Evolutionary conservation across 129 eudicot species (phyloP).

Genomic region (Escallonia rubra): DNA sequence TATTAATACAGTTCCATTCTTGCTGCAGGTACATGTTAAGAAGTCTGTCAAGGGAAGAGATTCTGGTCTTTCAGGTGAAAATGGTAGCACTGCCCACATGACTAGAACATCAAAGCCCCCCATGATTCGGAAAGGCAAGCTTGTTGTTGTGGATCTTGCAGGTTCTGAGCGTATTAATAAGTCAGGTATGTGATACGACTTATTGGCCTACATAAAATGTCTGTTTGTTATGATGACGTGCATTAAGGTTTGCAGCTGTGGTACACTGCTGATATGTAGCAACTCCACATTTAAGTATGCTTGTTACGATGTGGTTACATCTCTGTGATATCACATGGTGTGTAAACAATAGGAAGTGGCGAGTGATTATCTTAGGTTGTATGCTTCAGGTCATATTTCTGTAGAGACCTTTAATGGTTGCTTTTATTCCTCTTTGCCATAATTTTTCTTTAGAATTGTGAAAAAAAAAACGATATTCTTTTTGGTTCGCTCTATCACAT

Average conservation of each 20-base stretch:
- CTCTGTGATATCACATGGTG: background rate
- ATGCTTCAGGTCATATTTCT: background rate
- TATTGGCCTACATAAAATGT: background rate
- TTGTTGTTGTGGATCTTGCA: slow-evolving; percentile 92
- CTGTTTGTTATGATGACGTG: background rate
- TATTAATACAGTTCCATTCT: slow-evolving; percentile 4
- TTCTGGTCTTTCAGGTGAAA: slow-evolving; percentile 33
- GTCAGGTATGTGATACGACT: slow-evolving; percentile 48
- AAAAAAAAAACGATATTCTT: background rate
- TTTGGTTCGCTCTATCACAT: background rate
- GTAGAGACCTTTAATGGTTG: background rate
- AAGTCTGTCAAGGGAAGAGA: slow-evolving; percentile 71
- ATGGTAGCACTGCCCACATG: slow-evolving; percentile 37
- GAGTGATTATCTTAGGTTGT: background rate
- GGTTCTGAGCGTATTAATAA: slow-evolving; percentile 95
- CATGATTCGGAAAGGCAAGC: slow-evolving; percentile 72
- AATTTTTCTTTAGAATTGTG: background rate
- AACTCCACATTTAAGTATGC: background rate
- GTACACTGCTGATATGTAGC: too few species aligned
- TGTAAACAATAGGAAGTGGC: background rate
- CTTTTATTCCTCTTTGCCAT: background rate
- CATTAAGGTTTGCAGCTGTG: too few species aligned
- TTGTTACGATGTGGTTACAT: background rate
- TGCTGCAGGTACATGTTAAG: slow-evolving; percentile 67
- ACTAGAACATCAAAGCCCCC: slow-evolving; percentile 64